Evolutionary conservation across 1,284 basidiomycete species (phyloP).

Genomic region (Irpex rosettiformis): DNA sequence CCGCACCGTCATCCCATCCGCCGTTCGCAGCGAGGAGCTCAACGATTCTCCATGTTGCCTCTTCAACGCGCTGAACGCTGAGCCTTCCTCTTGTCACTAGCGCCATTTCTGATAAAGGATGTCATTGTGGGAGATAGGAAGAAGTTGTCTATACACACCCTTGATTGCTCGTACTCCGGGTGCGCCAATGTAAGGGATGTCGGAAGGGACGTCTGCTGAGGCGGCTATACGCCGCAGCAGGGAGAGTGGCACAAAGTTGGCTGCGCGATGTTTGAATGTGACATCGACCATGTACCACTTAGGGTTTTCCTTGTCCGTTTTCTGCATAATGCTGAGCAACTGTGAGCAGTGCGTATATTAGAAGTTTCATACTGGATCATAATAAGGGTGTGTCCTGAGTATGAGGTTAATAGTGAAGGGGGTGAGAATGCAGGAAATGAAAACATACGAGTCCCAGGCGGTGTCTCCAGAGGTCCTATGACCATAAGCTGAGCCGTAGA

Average conservation of each 20-base stretch:
- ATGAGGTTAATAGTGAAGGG: constrained; percentile 1
- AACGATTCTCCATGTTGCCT: constrained; percentile 70
- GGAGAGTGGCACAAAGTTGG: constrained; percentile 77
- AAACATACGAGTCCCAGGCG: constrained; percentile 79
- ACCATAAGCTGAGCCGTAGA: constrained; percentile 14
- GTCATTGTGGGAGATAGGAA: not conserved
- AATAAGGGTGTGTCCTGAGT: constrained; percentile 81
- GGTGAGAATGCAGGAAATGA: constrained; percentile 3
- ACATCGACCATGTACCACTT: constrained; percentile 95
- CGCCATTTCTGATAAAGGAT: constrained; percentile 57
- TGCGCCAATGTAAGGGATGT: constrained; percentile 60
- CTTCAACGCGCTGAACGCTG: constrained; percentile 81
- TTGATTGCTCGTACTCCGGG: constrained; percentile 60
- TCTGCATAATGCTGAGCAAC: constrained; percentile 38
- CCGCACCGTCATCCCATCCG: constrained; percentile 50
- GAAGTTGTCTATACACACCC: constrained; percentile 36
- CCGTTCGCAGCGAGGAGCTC: constrained; percentile 67
- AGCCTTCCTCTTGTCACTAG: constrained; percentile 82
- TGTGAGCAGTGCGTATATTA: not conserved
- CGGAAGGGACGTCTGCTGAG: constrained; percentile 40
- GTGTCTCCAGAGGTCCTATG: constrained; percentile 53
- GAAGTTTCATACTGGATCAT: constrained; percentile 58
- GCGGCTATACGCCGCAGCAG: constrained; percentile 67
- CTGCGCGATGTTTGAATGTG: constrained; percentile 63
- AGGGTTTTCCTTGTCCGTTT: constrained; percentile 72